Base-by-base conservation (phyloP, 2,329 filamentous ascomycete species). In the Cytospora leucostoma region DNA sequence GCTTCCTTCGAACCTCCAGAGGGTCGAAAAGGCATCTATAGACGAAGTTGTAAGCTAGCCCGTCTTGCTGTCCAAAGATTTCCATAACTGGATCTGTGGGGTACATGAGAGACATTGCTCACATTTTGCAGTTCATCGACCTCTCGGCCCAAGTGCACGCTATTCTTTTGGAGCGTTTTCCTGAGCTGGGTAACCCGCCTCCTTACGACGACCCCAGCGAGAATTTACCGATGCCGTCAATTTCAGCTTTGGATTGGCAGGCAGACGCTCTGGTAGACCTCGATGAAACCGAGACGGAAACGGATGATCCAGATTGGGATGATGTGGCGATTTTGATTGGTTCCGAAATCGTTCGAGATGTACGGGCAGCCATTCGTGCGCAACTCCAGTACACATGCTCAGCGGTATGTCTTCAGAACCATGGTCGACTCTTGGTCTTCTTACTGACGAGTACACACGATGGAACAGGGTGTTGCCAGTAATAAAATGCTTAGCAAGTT, bases 401-500 rank as follows among this genome's bases (percentile, higher is more conserved):
- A 7, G 59, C 59, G 33, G 64, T 66, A 56, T 47, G 64, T 19
- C 44, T 17, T 35, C 4, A 33, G 13, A 37, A 21, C 37, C 44
- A 49, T 33, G 32, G 21, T n/a, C 13, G 12, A 40, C 35, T 10
- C 7, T 21, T 38, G 33, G 35, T 6, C n/a, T 32, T 7, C 3
- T 34, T 50, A 38, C 51, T 33, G 15, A 49, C 33, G 33, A n/a
- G 38, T 21, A 61, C 13, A 33, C 40, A 37, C 15, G 15, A 15
- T 61, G 51, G 54, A 50, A 61, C 51, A 61, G 59, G 95, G 95
- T 7, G 81, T 99, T 67, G 90, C 93, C 35, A 85, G 85, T 67
- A 99, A 97, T 79, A 99, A 98, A 77, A 92, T 97, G 85, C 81
- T 99, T 65, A 92, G 93, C 66, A 99, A 99, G 78, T 80, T 99